These are phyloP conservation scores for Apodospora peruviana DNA, from an alignment of 495 filamentous ascomycete genomes.

Conservation along the genomic window DNA sequence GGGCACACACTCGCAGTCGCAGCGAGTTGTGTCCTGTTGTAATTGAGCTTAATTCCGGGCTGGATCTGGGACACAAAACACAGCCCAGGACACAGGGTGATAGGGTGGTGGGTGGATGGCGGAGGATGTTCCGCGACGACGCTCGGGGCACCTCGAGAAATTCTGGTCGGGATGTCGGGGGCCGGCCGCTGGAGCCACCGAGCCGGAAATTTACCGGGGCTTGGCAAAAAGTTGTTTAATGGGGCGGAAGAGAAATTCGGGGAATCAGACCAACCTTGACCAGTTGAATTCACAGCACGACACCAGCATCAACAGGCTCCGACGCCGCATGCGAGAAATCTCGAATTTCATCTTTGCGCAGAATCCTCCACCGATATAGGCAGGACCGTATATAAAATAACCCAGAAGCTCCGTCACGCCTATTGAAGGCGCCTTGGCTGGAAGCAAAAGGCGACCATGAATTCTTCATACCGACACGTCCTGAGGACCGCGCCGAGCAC, in stretches of 20 bases:
- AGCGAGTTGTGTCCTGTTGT: too few species aligned
- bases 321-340: not conserved
- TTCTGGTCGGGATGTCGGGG: conserved; percentile 10
- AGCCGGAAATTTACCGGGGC: conserved; percentile 20
- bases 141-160: too few species aligned
- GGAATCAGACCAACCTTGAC: not conserved
- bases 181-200: conserved; percentile 2
- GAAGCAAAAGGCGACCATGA: conserved; percentile 31
- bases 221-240: conserved; percentile 12
- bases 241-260: conserved; percentile 18
- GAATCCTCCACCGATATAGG: conserved; percentile 5
- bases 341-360: conserved; percentile 8
- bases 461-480: conserved; percentile 38
- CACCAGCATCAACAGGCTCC: not conserved
- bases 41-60: too few species aligned
- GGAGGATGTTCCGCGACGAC: not conserved
- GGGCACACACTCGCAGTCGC: not conserved
- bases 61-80: too few species aligned
- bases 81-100: too few species aligned
- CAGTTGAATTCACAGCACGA: too few species aligned
- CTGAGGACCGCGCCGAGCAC: conserved; percentile 34
- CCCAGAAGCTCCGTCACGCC: not conserved
- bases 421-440: conserved; percentile 5
- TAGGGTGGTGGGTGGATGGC: too few species aligned
- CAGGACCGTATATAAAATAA: too few species aligned